Evolutionary conservation across 345 rosid species (phyloP).

Genomic region (Hypericum perforatum): DNA sequence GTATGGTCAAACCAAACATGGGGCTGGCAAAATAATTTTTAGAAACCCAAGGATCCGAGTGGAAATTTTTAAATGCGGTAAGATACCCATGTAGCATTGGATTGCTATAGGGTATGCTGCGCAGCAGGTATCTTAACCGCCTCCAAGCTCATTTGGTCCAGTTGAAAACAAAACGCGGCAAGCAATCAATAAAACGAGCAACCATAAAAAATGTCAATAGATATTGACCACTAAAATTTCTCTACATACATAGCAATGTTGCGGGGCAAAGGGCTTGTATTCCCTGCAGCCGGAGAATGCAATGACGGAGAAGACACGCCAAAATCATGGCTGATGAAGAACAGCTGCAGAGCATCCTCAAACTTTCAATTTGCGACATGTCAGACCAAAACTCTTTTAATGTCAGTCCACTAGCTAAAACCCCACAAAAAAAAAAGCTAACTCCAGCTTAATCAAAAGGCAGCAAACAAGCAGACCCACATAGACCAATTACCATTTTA

Average conservation of each 20-base stretch:
- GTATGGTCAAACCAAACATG: no score
- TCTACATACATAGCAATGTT: constrained; percentile 35
- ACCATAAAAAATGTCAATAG: background rate
- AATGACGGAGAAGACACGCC: constrained; percentile 33
- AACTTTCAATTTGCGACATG: no score
- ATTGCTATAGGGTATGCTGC: constrained; percentile 88
- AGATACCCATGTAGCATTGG: constrained; percentile 50
- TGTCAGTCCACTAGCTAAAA: no score
- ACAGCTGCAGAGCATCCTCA: constrained; percentile 77
- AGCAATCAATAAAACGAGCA: background rate
- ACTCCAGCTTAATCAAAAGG: no score
- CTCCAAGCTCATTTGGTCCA: constrained; percentile 24
- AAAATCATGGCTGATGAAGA: constrained; percentile 71
- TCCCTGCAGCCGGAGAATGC: constrained; percentile 29
- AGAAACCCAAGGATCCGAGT: no score
- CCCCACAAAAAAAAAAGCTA: no score
- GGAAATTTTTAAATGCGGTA: no score
- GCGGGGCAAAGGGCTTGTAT: constrained; percentile 18
- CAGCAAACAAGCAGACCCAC: no score
- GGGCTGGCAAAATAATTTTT: no score
- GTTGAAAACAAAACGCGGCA: constrained; percentile 15
- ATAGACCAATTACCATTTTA: no score
- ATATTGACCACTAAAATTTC: no score
- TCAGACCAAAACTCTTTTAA: no score
- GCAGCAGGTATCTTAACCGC: constrained; percentile 67